Percentiles rank a stretch among this genome's conserved stretches.
These are phyloP conservation scores for Nelumbo lutea DNA, from an alignment of 164 flowering plant species.

Conservation along the genomic window DNA sequence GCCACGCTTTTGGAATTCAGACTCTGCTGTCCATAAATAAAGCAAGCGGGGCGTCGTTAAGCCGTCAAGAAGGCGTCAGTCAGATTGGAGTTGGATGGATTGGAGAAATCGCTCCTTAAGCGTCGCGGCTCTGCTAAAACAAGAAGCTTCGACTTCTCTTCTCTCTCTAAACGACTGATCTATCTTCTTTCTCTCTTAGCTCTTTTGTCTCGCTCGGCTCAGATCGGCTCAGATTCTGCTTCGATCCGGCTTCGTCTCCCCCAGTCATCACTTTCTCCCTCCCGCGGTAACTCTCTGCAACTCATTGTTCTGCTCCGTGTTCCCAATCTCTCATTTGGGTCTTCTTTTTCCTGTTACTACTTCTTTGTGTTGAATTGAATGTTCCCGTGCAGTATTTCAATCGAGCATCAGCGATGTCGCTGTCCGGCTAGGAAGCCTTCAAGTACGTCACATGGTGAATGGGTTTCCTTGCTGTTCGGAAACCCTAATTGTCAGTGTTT, in stretches of 20 bases:
- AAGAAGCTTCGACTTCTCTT: conserved; percentile 16
- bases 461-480: background rate
- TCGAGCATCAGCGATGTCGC: background rate
- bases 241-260: conserved; percentile 14
- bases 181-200: conserved; percentile 4
- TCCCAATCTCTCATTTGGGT: background rate
- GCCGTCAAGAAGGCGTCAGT: conserved; percentile 19
- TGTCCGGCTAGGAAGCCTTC: background rate
- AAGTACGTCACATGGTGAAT: conserved; percentile 3
- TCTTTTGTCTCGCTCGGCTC: conserved; percentile 37
- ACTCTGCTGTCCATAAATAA: background rate
- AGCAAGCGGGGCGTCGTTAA: conserved; percentile 9
- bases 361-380: conserved; percentile 2
- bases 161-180: conserved; percentile 1
- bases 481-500: conserved; percentile 4
- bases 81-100: background rate
- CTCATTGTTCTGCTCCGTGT: conserved; percentile 13
- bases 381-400: background rate
- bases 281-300: conserved; percentile 6
- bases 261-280: conserved; percentile 13
- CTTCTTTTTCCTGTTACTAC: background rate
- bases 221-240: conserved; percentile 38
- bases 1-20: background rate
- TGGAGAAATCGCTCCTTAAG: background rate
- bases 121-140: conserved; percentile 27